Evolutionary conservation across 805 yeast genomes (phyloP), one percentile per base, ranked within the genome.

Genomic region (Metschnikowia reukaufii): DNA sequence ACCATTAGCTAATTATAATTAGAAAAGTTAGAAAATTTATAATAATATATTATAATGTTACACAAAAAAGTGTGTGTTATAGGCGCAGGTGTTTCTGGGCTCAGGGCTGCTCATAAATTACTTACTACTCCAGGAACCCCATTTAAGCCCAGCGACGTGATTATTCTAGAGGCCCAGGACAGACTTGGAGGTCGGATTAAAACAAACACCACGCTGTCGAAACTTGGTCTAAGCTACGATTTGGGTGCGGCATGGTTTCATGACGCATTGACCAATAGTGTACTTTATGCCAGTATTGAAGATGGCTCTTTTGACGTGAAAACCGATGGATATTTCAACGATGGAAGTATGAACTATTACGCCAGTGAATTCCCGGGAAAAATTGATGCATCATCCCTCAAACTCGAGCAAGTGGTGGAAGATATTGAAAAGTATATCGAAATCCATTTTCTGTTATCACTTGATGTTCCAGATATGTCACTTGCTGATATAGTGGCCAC

Each of bases 231-330:
- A 21, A 58, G 66, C 2, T 49, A 49, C 35, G 96, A 89, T 61
- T 53, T 88, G n/a, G 97, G 97, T 0, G 96, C 96, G 0, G 79
- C 90, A 4, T 90, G 97, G 97, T 87, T 86, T 60, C 97, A 90
- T 60, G 96, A 88, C 54, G 81, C 90, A 0, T 65, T 88, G 33
- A 72, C 77, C 29, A 90, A 90, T 61, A 74, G 76, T 2, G 68
- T 86, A 18, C 83, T 88, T 56, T 74, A 77, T 36, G 78, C 76
- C 46, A 81, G 72, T 6, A 63, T 62, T 7, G 52, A 52, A 8
- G 54, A 51, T 36, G 61, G 62, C 10, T 17, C 45, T 18, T 55
- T 51, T 18, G 44, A 45, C 23, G 38, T 34, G 4, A n/a, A 21
- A 6, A 45, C 44, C 8, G 75, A 72, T 49, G 65, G 74, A 25